Conservation (phyloP, 331 rosid species). For the Ulmus americana region DNA sequence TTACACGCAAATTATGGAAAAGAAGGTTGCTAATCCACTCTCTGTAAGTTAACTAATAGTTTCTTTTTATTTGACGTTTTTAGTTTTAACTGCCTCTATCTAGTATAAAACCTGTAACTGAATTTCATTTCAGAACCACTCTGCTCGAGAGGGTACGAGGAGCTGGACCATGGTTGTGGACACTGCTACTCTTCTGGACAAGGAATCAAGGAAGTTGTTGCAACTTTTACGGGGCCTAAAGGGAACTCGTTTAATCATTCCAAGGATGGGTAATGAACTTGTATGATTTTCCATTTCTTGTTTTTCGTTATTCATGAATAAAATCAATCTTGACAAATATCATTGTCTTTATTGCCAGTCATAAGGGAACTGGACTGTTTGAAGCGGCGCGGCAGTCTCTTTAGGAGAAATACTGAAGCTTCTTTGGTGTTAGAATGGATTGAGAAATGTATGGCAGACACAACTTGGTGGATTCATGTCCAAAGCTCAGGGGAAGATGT, state of each 20-base stretch:
- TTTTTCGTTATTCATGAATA: background rate
- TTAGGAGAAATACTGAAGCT: constrained; percentile 56
- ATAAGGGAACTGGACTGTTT: constrained; percentile 54
- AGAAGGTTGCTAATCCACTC: constrained; percentile 15
- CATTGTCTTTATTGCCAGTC: constrained; percentile 34
- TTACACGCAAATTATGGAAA: constrained; percentile 26
- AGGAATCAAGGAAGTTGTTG: constrained; percentile 70
- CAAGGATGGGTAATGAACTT: constrained; percentile 53
- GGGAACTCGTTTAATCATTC: constrained; percentile 67
- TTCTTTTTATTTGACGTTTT: constrained; percentile 15
- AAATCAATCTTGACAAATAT: constrained; percentile 11
- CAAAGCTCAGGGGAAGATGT: constrained; percentile 59
- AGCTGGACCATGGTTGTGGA: constrained; percentile 74
- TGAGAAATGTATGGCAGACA: constrained; percentile 53
- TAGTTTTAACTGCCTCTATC: constrained; percentile 9
- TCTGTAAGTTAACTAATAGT: constrained; percentile 32
- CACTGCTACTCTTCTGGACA: constrained; percentile 61
- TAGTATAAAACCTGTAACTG: constrained; percentile 13
- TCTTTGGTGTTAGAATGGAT: constrained; percentile 66
- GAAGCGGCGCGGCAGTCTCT: constrained; percentile 44
- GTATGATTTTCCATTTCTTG: constrained; percentile 5
- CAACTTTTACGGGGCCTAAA: constrained; percentile 77
- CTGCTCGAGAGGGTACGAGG: constrained; percentile 33
- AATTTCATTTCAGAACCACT: constrained; percentile 34
- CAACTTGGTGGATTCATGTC: constrained; percentile 76